Base-by-base conservation (phyloP, 108 stramenopile genomes). In the Pseudonitzschia multiseries region DNA sequence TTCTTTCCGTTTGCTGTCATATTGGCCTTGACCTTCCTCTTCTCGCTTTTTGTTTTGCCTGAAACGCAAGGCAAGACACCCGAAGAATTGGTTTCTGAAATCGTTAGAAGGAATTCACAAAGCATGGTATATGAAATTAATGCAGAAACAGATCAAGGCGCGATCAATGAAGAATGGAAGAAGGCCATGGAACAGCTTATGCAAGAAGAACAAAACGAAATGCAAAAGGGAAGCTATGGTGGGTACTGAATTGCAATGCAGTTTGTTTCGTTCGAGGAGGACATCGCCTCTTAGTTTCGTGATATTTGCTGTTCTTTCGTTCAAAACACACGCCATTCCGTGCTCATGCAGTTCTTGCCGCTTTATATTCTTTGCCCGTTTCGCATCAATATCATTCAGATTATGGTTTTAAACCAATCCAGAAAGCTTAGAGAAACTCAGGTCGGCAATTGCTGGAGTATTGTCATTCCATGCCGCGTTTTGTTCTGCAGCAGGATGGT, bases 41-140 rank as follows among this genome's bases (percentile, higher is more conserved):
- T 89, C 74, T 63, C 86, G 0, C 68, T 81, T 43, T 71, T 75
- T 26, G 73, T 76, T 57, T 57, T 97, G 57, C 96, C 96, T 0
- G 96, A 96, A 77, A 96, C 96, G 12, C 82, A 91, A 69, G 93
- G 93, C 24, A 91, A 82, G 13, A 89, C 89, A 17, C 91, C 91
- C 4, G 86, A 80, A 18, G 89, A 94, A 44, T 74, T 94, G 73
- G 72, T 80, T 51, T 80, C 81, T 10, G 86, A 94, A 70, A 81
- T 94, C 76, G 83, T 86, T 13, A 75, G 79, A 53, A 80, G 79
- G 54, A 89, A 89, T 62, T 82, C 81, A 12, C 80, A 75, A 21
- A 86, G 84, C 60, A 83, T 86, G 50, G 80, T 87, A 14, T 94
- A 91, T 69, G 82, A 91, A 31, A 81, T 87, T 57, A 91, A 84